Evolutionary conservation across 306 rosid genomes (phyloP).

Genomic region (Corylus heterophylla): DNA sequence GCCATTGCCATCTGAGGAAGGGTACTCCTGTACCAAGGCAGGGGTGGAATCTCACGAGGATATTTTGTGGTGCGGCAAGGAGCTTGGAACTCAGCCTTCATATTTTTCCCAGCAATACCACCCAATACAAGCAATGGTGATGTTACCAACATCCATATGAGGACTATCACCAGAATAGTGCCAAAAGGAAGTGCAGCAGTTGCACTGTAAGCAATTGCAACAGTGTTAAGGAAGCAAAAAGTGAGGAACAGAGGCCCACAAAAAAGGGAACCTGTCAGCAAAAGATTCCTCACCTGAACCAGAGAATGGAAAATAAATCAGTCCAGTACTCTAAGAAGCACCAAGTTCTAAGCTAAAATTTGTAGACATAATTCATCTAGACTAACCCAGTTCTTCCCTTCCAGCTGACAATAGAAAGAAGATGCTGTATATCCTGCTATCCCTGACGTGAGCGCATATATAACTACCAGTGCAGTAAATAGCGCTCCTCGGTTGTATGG

Average conservation of each 20-base stretch:
- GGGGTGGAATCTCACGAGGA: conserved; percentile 87
- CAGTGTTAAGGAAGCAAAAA: conserved; percentile 96
- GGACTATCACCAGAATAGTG: conserved; percentile 87
- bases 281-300: conserved; percentile 83
- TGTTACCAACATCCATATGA: conserved; percentile 92
- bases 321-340: conserved; percentile 6
- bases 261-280: conserved; percentile 93
- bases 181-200: conserved; percentile 99
- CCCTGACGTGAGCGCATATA: conserved; percentile 95
- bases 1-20: conserved; percentile 99
- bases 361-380: conserved; percentile 14
- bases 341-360: not conserved
- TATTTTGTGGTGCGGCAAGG: conserved; percentile 93
- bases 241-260: conserved; percentile 94
- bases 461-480: conserved; percentile 91
- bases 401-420: conserved; percentile 91
- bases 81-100: conserved; percentile 88
- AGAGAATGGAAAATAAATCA: conserved; percentile 31
- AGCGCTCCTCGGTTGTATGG: conserved; percentile 97
- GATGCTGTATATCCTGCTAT: conserved; percentile 92
- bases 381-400: conserved; percentile 88
- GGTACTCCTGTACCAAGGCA: conserved; percentile 90
- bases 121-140: conserved; percentile 95
- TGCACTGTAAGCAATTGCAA: conserved; percentile 90
- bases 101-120: conserved; percentile 95